Conservation (phyloP, 2,329 filamentous ascomycete genomes). For the Hortaea werneckii region DNA sequence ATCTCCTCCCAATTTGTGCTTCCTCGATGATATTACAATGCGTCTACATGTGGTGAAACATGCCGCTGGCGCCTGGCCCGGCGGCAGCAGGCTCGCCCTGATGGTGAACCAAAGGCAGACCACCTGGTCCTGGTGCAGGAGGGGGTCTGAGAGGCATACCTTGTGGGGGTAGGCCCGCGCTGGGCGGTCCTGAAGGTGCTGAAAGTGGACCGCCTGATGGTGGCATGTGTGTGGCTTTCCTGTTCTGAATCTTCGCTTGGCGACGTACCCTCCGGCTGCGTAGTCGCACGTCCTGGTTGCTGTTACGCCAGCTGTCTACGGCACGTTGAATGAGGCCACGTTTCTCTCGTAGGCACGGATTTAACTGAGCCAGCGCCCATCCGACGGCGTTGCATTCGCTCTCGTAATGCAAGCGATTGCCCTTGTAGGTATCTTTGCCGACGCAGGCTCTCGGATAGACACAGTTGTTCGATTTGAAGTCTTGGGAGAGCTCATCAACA, state of each 20-base stretch:
- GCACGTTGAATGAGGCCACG: slow-evolving; percentile 91
- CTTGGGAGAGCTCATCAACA: slow-evolving; percentile 69
- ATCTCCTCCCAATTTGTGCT: slow-evolving; percentile 1
- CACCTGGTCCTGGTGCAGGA: slow-evolving; percentile 41
- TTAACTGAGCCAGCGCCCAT: slow-evolving; percentile 93
- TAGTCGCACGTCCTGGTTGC: slow-evolving; percentile 88
- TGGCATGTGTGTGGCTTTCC: slow-evolving; percentile 29
- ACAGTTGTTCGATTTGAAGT: slow-evolving; percentile 97
- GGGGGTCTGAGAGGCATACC: slow-evolving; percentile 48
- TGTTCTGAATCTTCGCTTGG: slow-evolving; percentile 90
- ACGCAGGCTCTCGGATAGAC: slow-evolving; percentile 95
- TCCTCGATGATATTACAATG: slow-evolving; percentile 14
- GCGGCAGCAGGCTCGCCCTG: slow-evolving; percentile 60
- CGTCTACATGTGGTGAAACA: slow-evolving; percentile 88
- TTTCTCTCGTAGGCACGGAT: slow-evolving; percentile 83
- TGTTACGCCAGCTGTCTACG: slow-evolving; percentile 98
- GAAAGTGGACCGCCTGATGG: slow-evolving; percentile 47
- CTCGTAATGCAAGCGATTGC: slow-evolving; percentile 91
- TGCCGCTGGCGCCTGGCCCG: slow-evolving; percentile 80
- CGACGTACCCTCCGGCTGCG: slow-evolving; percentile 84
- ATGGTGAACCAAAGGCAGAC: slow-evolving; percentile 54
- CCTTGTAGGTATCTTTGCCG: slow-evolving; percentile 89
- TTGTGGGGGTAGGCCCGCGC: slow-evolving; percentile 52
- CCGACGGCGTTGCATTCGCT: slow-evolving; percentile 99
- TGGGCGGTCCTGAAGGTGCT: slow-evolving; percentile 48